A percentile compares a stretch with the other conserved stretches of the same genome.
These are phyloP conservation scores for Pichia californica DNA, from an alignment of 805 yeast species.

Conservation along the genomic window DNA sequence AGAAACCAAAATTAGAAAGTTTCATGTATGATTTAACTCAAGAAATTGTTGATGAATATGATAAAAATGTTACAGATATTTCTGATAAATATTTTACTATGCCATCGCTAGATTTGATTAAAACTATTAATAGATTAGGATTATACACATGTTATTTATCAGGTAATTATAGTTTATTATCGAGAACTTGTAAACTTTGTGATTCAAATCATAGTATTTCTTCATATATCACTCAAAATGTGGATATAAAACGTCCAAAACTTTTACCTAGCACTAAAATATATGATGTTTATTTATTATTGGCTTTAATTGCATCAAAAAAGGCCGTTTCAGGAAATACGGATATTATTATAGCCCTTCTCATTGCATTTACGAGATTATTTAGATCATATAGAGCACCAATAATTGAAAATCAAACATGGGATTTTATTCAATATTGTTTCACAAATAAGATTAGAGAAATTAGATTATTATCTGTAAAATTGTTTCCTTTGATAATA, in stretches of 20 bases:
- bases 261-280: slow-evolving; percentile 15
- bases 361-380: slow-evolving; percentile 41
- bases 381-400: slow-evolving; percentile 51
- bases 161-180: slow-evolving; percentile 30
- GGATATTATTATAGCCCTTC: slow-evolving; percentile 35
- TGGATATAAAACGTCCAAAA: slow-evolving; percentile 28
- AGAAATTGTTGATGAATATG: background rate
- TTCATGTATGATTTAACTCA: background rate
- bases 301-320: slow-evolving; percentile 9
- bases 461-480: slow-evolving; percentile 45
- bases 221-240: slow-evolving; percentile 3
- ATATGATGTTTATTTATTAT: slow-evolving; percentile 22
- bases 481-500: slow-evolving; percentile 47
- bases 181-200: slow-evolving; percentile 34
- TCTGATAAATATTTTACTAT: background rate
- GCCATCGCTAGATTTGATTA: slow-evolving; percentile 3
- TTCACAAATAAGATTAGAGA: slow-evolving; percentile 44
- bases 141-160: slow-evolving; percentile 37
- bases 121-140: slow-evolving; percentile 34
- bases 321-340: slow-evolving; percentile 16
- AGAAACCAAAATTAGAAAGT: background rate
- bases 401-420: slow-evolving; percentile 27
- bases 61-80: background rate
- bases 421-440: slow-evolving; percentile 36
- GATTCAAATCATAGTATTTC: slow-evolving; percentile 17